Evolutionary conservation across 1,139 yeast species (phyloP).

Genomic region (Geotrichum klebahnii): DNA sequence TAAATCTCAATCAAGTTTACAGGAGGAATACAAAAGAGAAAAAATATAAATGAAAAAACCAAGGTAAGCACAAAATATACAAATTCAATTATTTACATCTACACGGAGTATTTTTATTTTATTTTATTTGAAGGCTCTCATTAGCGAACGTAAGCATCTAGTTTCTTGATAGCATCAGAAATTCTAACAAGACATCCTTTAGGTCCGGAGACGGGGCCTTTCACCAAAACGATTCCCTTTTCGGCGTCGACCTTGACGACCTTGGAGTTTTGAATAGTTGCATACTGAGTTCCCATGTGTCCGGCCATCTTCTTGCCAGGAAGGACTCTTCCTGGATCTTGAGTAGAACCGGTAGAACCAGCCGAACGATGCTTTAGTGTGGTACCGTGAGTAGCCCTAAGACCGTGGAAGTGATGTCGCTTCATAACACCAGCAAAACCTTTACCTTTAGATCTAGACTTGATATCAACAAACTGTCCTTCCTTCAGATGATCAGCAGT

Average conservation of each 20-base stretch:
- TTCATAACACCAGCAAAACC: conserved; percentile 99
- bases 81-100: conserved; percentile 10
- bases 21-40: neutral
- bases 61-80: neutral
- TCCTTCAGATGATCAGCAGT: conserved; percentile 77
- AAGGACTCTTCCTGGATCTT: conserved; percentile 90
- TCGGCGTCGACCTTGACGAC: conserved; percentile 77
- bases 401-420: conserved; percentile 87
- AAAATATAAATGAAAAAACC: neutral
- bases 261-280: conserved; percentile 71
- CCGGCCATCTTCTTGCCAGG: conserved; percentile 99
- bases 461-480: conserved; percentile 81
- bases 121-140: neutral
- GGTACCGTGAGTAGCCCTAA: conserved; percentile 93
- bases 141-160: conserved; percentile 20
- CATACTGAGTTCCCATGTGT: conserved; percentile 76
- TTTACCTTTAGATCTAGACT: conserved; percentile 83
- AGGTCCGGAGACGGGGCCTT: conserved; percentile 92
- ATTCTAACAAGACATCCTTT: conserved; percentile 69
- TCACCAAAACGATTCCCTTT: conserved; percentile 74
- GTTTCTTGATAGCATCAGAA: conserved; percentile 63
- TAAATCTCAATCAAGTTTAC: too few relatives aligned
- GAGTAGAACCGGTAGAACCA: conserved; percentile 95
- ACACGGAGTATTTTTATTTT: neutral
- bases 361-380: conserved; percentile 91